Evolutionary conservation across 2,329 filamentous ascomycete genomes (phyloP).

Genomic region (Aspergillus oerlinghausenensis): DNA sequence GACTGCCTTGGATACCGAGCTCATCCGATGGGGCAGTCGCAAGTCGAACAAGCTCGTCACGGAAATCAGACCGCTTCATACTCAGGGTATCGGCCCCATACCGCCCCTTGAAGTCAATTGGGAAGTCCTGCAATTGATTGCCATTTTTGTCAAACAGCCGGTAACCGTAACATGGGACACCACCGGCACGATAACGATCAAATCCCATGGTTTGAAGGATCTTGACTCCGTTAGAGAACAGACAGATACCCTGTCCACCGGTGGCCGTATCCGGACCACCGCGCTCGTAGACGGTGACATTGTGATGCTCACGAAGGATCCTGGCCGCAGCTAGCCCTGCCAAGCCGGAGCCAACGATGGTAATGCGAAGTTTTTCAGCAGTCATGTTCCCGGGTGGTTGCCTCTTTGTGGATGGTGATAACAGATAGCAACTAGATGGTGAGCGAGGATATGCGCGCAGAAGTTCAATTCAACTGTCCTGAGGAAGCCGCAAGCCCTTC

Average conservation of each 20-base stretch:
- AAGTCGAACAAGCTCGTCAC: not conserved
- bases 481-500: too few relatives aligned
- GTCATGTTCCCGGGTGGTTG: too few relatives aligned
- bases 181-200: not conserved
- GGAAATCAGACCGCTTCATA: slow-evolving; percentile 1
- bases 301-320: slow-evolving; percentile 1
- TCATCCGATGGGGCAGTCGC: not conserved
- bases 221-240: slow-evolving; percentile 1
- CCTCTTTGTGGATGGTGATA: too few relatives aligned
- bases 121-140: not conserved
- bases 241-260: slow-evolving; percentile 1
- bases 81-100: not conserved
- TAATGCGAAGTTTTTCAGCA: too few relatives aligned
- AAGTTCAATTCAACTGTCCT: too few relatives aligned
- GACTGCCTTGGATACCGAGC: not conserved
- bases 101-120: not conserved
- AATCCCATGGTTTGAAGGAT: slow-evolving; percentile 2
- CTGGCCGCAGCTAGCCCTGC: not conserved
- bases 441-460: too few relatives aligned
- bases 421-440: too few relatives aligned
- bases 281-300: slow-evolving; percentile 1
- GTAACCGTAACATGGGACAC: not conserved
- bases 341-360: slow-evolving; percentile 1
- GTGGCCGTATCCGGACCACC: not conserved
- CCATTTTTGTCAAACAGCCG: not conserved